phyloP scores from a whole-genome alignment of 148 eudicot genomes.

The Drosera capensis region DNA sequence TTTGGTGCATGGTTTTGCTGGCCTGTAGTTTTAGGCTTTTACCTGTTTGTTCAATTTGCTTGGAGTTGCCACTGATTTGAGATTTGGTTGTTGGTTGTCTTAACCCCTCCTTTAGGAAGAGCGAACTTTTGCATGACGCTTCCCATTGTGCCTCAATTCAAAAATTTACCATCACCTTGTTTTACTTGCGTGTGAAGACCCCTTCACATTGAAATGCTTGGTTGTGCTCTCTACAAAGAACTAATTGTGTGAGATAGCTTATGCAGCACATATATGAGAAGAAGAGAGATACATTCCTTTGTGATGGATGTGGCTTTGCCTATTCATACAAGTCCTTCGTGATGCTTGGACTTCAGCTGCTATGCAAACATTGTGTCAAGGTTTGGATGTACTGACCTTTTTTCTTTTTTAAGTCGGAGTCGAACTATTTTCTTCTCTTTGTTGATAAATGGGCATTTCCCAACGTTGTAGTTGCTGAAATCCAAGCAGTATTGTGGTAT shows the following conservation, averaged over 20 bases:
- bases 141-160: no score
- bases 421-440: constrained; percentile 9
- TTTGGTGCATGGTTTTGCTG: no score
- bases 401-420: background rate
- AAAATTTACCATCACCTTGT: no score
- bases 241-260: constrained; percentile 5
- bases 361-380: constrained; percentile 80
- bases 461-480: constrained; percentile 42
- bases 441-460: constrained; percentile 4
- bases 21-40: no score
- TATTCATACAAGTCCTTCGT: constrained; percentile 37
- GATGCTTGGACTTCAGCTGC: constrained; percentile 21
- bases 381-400: constrained; percentile 9
- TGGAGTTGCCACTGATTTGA: no score
- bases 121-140: no score
- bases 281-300: constrained; percentile 37
- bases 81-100: no score
- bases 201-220: constrained; percentile 6
- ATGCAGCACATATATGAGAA: constrained; percentile 34
- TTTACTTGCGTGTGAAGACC: no score
- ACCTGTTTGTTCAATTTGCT: no score
- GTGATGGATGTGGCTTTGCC: constrained; percentile 66
- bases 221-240: background rate
- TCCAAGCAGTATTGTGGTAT: constrained; percentile 88
- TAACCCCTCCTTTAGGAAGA: no score